phyloP scores from a whole-genome alignment of 345 rosid genomes.

The Syzygium aromaticum region DNA sequence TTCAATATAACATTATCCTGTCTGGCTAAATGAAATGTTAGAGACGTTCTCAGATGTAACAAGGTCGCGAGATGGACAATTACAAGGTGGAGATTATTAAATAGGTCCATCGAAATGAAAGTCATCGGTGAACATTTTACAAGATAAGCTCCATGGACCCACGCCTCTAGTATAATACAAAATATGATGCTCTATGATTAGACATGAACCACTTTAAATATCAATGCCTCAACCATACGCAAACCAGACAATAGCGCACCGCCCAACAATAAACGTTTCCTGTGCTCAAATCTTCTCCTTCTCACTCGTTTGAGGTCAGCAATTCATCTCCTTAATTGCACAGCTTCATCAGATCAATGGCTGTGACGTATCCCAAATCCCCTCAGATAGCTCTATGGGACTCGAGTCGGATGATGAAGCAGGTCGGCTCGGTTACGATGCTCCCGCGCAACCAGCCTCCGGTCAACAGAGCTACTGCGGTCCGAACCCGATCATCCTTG shows the following conservation, averaged over 20 bases:
- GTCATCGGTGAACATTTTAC: not conserved
- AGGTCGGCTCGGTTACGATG: constrained; percentile 20
- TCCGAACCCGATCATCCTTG: constrained; percentile 39
- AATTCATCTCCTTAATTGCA: not conserved
- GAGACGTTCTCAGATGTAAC: not conserved
- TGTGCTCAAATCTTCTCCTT: not conserved
- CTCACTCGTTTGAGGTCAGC: not conserved
- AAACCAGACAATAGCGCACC: not conserved
- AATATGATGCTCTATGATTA: not conserved
- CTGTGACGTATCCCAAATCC: constrained; percentile 29
- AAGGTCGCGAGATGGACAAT: not conserved
- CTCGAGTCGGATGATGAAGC: constrained; percentile 14
- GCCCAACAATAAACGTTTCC: not conserved
- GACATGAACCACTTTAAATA: not conserved
- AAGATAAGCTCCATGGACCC: not conserved
- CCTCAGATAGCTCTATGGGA: constrained; percentile 20
- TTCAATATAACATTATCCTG: not conserved
- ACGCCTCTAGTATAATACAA: not conserved
- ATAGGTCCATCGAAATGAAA: not conserved
- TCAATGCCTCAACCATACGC: not conserved
- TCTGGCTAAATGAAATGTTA: not conserved
- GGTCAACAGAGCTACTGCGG: constrained; percentile 13
- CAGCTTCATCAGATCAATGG: constrained; percentile 20
- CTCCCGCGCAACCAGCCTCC: constrained; percentile 21
- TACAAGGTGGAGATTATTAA: not conserved